These are phyloP conservation scores for Oropetium thomaeum DNA, from an alignment of 176 grass and related monocot species.

Conservation along the genomic window DNA sequence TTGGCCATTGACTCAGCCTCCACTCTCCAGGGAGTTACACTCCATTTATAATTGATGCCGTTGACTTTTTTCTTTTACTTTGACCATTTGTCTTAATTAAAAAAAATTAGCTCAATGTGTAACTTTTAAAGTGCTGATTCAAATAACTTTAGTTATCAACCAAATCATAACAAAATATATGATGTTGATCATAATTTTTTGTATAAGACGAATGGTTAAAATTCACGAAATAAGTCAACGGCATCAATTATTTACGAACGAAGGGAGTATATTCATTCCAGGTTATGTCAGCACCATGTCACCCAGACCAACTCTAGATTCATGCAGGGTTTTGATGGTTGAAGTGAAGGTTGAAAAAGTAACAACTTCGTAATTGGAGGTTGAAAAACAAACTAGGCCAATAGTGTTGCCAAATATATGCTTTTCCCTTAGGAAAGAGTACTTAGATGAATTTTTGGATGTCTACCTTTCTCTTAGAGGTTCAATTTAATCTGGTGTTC, in stretches of 20 bases:
- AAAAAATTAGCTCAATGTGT: too few species aligned
- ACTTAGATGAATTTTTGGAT: slow-evolving; percentile 1
- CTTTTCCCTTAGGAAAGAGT: background rate
- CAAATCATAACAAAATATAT: too few species aligned
- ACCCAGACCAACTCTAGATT: background rate
- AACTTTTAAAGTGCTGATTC: too few species aligned
- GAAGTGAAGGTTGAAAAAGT: background rate
- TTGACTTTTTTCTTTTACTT: too few species aligned
- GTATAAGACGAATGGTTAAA: too few species aligned
- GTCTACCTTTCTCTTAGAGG: background rate
- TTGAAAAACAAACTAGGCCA: background rate
- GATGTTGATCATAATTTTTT: too few species aligned
- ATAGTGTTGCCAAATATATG: background rate
- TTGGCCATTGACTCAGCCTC: background rate
- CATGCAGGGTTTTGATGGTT: background rate
- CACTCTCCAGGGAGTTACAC: background rate
- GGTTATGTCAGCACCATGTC: background rate
- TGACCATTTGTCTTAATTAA: too few species aligned
- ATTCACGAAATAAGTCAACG: too few species aligned
- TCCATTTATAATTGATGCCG: background rate
- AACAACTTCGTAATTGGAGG: background rate
- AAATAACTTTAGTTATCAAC: too few species aligned
- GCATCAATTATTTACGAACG: too few species aligned
- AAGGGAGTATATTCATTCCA: too few species aligned
- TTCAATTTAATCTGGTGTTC: slow-evolving; percentile 7